phyloP scores from a whole-genome alignment of 169 alveolate genomes.

The Besnoitia besnoiti region DNA sequence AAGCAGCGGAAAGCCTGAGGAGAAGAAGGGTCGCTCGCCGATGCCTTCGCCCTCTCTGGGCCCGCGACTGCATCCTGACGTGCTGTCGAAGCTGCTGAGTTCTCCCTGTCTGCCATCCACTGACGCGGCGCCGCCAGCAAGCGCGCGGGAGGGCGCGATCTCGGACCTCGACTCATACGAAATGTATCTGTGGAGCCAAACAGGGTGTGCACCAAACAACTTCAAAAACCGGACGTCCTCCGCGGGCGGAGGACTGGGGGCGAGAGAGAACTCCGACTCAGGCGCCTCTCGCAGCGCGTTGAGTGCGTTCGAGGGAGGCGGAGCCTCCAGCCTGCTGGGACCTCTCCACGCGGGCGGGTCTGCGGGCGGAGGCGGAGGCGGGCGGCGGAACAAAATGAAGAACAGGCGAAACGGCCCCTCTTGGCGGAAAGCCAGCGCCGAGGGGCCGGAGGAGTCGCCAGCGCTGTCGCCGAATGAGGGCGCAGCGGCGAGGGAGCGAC shows the following conservation, averaged over 20 bases:
- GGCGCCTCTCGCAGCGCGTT: background rate
- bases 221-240: background rate
- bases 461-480: background rate
- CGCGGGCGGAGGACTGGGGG: background rate
- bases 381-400: background rate
- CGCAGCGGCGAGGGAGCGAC: background rate
- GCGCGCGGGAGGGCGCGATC: background rate
- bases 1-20: background rate
- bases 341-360: background rate
- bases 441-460: background rate
- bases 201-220: constrained; percentile 21
- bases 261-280: background rate
- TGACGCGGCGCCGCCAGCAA: background rate
- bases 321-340: background rate
- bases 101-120: background rate
- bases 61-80: background rate
- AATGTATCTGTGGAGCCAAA: constrained; percentile 11
- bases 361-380: background rate
- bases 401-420: background rate
- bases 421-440: background rate
- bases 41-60: background rate
- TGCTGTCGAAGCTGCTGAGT: background rate
- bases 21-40: background rate
- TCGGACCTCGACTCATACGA: constrained; percentile 33
- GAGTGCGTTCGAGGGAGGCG: background rate